phyloP scores from a whole-genome alignment of 352 stramenopile species.

The Phytophthora capsici region DNA sequence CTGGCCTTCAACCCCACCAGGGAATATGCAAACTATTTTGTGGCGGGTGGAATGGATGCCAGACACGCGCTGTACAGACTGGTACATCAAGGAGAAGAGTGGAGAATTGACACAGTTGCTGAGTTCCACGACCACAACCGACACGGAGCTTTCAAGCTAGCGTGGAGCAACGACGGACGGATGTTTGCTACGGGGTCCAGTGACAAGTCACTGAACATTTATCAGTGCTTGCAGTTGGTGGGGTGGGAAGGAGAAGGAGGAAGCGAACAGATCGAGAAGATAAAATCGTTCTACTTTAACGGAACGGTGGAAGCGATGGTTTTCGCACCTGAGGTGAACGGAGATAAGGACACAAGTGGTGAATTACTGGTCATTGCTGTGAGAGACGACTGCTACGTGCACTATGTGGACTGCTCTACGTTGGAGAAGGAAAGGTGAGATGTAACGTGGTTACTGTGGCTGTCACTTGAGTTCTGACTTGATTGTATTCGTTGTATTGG shows the following conservation, averaged over 20 bases:
- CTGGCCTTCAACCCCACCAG: slow-evolving; percentile 65
- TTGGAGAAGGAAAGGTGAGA: slow-evolving; percentile 82
- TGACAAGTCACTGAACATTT: slow-evolving; percentile 81
- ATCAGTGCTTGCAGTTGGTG: slow-evolving; percentile 46
- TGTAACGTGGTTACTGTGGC: too few relatives aligned
- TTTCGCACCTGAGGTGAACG: slow-evolving; percentile 48
- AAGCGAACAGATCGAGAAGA: slow-evolving; percentile 50
- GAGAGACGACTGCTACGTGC: slow-evolving; percentile 84
- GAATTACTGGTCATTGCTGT: slow-evolving; percentile 73
- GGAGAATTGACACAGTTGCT: slow-evolving; percentile 47
- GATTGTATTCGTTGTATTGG: not conserved
- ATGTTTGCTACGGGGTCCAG: slow-evolving; percentile 78
- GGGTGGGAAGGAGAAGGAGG: slow-evolving; percentile 5
- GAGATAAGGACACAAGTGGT: not conserved
- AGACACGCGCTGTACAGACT: slow-evolving; percentile 68
- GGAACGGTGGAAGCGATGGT: slow-evolving; percentile 70
- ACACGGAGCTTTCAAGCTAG: slow-evolving; percentile 68
- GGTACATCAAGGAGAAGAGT: slow-evolving; percentile 34
- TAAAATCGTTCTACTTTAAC: slow-evolving; percentile 90
- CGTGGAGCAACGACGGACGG: slow-evolving; percentile 59
- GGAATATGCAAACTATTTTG: slow-evolving; percentile 55
- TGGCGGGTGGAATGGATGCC: slow-evolving; percentile 78
- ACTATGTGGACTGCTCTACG: slow-evolving; percentile 82
- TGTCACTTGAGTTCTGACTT: not conserved
- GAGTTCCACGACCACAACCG: slow-evolving; percentile 78